Base-by-base conservation (phyloP, 257 asterid species). In the Thymus quinquecostatus region DNA sequence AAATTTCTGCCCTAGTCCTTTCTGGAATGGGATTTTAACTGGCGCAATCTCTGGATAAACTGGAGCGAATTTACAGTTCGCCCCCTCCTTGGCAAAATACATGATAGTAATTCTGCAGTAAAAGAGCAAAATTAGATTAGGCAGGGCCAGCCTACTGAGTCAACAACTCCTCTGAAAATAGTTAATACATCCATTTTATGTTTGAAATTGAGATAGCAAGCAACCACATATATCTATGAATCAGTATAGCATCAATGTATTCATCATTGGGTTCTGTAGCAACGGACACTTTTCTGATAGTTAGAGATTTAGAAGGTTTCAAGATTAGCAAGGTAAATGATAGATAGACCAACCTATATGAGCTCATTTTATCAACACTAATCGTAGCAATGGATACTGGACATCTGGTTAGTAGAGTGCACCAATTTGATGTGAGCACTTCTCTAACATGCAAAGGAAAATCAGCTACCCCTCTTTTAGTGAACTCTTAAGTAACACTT, bases 31-130 rank as follows among this genome's bases (percentile, higher is more conserved):
- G 36, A 89, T 68, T 82, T 79, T 83, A 56, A 85, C 89, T 10
- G 97, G 96, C 79, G 70, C 78, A 48, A 87, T 80, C 75, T 91
- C 98, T 2, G 98, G 89, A 84, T 86, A 87, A 34, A 86, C 29
- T 1, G 98, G 91, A 70, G 81, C 75, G 68, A 88, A 89, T 69
- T 60, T 76, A 81, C 92, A 86, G 59, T 82, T 79, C 41, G 50
- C 56, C 43, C 89, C 97, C 80, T 87, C 98, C 86, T 93, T 93
- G 43, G 91, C 96, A 72, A 87, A 93, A 69, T 91, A 93, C 76
- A 81, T 84, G 70, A 91, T 83, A 28, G 96, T 87, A 69, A 93
- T 91, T 66, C 98, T 93, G 85, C 74, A 76, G 80, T 49, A 71
- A 13, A 73, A 69, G 67, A 48, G 33, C 50, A 73, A 76, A 50